phyloP scores from a whole-genome alignment of 352 stramenopile species.

The Pythium rishiriense region DNA sequence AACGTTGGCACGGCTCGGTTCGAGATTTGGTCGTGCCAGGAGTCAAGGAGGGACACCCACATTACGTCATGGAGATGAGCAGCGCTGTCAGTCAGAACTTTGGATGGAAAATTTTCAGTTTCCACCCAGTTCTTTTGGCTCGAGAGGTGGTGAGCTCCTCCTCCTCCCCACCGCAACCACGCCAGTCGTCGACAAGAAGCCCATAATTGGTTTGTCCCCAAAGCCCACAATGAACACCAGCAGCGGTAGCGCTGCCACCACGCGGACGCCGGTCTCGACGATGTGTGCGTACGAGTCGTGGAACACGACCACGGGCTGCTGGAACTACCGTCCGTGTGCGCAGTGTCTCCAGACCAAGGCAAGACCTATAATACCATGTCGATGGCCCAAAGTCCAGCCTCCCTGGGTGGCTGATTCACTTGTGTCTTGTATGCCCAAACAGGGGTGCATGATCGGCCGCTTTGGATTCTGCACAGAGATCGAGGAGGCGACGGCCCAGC shows the following conservation, averaged over 20 bases:
- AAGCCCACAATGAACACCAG: background rate
- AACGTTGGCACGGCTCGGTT: too few species aligned
- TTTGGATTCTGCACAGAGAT: background rate
- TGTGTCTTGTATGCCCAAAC: background rate
- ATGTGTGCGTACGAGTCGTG: background rate
- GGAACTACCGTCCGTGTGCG: background rate
- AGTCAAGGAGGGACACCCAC: too few species aligned
- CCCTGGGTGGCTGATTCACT: too few species aligned
- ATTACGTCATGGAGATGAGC: too few species aligned
- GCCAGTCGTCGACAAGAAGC: too few species aligned
- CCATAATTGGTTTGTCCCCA: too few species aligned
- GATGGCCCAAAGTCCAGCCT: too few species aligned
- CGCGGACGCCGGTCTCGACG: background rate
- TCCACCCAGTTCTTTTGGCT: background rate
- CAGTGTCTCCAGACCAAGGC: background rate
- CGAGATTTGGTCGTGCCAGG: too few species aligned
- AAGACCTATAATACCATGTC: too few species aligned
- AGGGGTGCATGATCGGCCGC: constrained; percentile 4
- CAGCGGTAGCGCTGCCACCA: background rate
- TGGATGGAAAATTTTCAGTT: too few species aligned
- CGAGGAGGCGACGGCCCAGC: background rate
- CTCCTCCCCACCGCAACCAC: too few species aligned
- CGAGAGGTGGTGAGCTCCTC: background rate
- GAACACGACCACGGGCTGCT: background rate
- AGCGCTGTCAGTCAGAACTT: too few species aligned